Evolutionary conservation across 129 eudicot genomes (phyloP).

Genomic region (Saposhnikovia divaricata): DNA sequence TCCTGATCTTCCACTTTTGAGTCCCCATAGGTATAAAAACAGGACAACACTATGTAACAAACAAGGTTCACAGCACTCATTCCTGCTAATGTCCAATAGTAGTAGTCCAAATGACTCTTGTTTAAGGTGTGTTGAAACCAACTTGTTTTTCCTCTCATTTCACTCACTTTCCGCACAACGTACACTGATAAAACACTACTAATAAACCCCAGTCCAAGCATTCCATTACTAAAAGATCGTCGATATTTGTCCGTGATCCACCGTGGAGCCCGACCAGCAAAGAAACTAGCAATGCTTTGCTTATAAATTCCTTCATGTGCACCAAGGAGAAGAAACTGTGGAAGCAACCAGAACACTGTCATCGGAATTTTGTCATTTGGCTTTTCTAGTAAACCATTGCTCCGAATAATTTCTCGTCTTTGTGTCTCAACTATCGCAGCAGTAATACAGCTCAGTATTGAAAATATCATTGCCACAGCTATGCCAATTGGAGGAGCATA

Average conservation of each 20-base stretch:
- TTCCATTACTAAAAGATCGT: slow-evolving; percentile 16
- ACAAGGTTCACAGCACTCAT: slow-evolving; percentile 46
- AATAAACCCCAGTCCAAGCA: slow-evolving; percentile 51
- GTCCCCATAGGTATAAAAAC: slow-evolving; percentile 33
- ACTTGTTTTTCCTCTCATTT: slow-evolving; percentile 27
- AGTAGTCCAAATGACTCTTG: slow-evolving; percentile 50
- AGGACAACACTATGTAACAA: slow-evolving; percentile 26
- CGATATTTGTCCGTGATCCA: slow-evolving; percentile 22
- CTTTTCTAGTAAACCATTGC: slow-evolving; percentile 41
- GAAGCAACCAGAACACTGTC: slow-evolving; percentile 46
- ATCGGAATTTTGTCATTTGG: slow-evolving; percentile 45
- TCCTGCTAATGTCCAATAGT: slow-evolving; percentile 58
- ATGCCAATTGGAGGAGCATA: slow-evolving; percentile 35
- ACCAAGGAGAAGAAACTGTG: slow-evolving; percentile 56
- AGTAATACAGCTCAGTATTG: slow-evolving; percentile 50
- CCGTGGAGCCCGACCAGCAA: slow-evolving; percentile 25
- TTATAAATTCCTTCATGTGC: slow-evolving; percentile 34
- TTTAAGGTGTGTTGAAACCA: slow-evolving; percentile 59
- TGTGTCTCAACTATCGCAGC: slow-evolving; percentile 47
- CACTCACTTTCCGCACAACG: slow-evolving; percentile 56
- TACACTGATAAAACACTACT: slow-evolving; percentile 54
- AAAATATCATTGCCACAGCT: slow-evolving; percentile 31
- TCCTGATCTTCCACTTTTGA: slow-evolving; percentile 12
- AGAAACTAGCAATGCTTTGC: slow-evolving; percentile 22
- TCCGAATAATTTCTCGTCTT: slow-evolving; percentile 27